A percentile compares a stretch with the other conserved stretches of the same genome.
Evolutionary conservation across 177 flowering plant genomes (phyloP).

Genomic region (Vitis hybrid): DNA sequence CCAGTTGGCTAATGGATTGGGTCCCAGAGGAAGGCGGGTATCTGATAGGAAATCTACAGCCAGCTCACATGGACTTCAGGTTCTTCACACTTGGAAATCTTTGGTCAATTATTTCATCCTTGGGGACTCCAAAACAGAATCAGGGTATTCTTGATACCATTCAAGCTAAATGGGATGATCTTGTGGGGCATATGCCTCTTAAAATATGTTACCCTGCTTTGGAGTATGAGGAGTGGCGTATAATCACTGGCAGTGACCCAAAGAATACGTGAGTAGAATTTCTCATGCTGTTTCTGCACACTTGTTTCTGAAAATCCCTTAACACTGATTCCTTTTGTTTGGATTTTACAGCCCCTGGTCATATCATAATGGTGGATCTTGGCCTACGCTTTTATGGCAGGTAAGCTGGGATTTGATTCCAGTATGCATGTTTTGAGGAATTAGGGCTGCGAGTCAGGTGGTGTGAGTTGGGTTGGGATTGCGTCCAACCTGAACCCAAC

Average conservation of each 20-base stretch:
- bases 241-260: conserved; percentile 82
- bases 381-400: conserved; percentile 99
- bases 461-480: too few relatives aligned
- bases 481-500: too few relatives aligned
- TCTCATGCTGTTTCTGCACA: neutral
- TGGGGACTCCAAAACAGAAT: conserved; percentile 77
- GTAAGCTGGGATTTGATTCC: conserved; percentile 32
- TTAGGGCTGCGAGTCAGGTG: too few relatives aligned
- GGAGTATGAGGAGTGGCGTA: conserved; percentile 83
- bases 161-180: conserved; percentile 88
- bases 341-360: conserved; percentile 88
- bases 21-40: conserved; percentile 87
- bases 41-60: conserved; percentile 59
- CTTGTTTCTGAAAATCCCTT: too few relatives aligned
- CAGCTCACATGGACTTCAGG: conserved; percentile 93
- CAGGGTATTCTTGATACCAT: conserved; percentile 68
- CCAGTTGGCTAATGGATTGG: conserved; percentile 91
- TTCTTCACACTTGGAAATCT: conserved; percentile 90
- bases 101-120: conserved; percentile 83
- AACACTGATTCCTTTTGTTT: neutral
- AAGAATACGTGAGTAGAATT: conserved; percentile 58
- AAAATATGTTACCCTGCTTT: conserved; percentile 88
- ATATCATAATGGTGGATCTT: conserved; percentile 96
- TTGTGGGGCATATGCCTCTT: conserved; percentile 75
- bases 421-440: too few relatives aligned